phyloP scores from a whole-genome alignment of 2,329 filamentous ascomycete genomes.

The Trichoderma gracile region DNA sequence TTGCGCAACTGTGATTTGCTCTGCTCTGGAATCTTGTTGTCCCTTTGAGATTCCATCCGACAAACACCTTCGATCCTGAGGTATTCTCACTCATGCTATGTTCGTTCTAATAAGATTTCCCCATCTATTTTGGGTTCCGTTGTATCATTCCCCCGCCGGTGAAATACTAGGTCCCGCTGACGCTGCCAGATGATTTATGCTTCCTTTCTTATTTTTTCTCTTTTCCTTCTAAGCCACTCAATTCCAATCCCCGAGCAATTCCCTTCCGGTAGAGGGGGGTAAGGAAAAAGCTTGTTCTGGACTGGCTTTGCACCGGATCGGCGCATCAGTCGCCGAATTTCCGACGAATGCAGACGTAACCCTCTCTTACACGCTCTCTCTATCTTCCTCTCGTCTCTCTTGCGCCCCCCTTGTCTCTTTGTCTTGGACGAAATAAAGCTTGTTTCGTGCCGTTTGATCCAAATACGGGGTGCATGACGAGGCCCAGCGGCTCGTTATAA shows the following conservation, averaged over 20 bases:
- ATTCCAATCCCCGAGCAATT: slow-evolving; percentile 1
- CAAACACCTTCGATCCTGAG: too few relatives aligned
- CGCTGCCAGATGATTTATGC: background rate
- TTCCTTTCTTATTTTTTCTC: background rate
- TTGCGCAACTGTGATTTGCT: slow-evolving; percentile 12
- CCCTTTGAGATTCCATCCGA: background rate
- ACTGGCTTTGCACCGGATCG: background rate
- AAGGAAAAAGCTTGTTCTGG: background rate
- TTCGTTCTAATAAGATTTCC: background rate
- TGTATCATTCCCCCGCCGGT: background rate
- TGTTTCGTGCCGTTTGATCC: slow-evolving; percentile 6
- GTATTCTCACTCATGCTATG: too few relatives aligned
- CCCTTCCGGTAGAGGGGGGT: background rate
- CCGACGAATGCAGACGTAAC: slow-evolving; percentile 11
- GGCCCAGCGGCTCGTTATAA: slow-evolving; percentile 1
- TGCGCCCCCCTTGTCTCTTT: background rate
- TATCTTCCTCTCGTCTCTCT: too few relatives aligned
- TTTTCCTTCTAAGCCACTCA: background rate
- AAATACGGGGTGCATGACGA: slow-evolving; percentile 18
- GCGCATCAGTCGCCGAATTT: slow-evolving; percentile 5
- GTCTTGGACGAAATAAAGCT: background rate
- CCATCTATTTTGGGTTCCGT: background rate
- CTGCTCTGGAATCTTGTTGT: background rate
- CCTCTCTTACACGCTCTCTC: background rate
- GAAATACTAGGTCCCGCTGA: background rate